These are phyloP conservation scores for Helotiales sp. DNA, from an alignment of 2,329 filamentous ascomycete genomes.

Conservation along the genomic window DNA sequence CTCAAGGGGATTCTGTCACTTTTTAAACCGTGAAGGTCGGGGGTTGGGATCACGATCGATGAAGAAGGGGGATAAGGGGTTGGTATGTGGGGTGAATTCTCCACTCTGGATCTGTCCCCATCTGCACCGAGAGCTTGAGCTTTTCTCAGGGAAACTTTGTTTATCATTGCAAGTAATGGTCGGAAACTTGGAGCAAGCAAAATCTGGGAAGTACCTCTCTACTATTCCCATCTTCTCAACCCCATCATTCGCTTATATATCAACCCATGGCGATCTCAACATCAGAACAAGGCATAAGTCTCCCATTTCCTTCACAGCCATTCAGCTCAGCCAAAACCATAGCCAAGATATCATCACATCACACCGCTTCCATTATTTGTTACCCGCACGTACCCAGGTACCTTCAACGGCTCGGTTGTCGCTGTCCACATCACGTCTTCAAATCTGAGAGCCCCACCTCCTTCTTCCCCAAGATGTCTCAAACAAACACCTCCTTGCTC, in stretches of 20 bases:
- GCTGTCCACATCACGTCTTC: neutral
- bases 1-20: neutral
- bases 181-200: too few relatives aligned
- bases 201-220: too few relatives aligned
- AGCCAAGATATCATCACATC: neutral
- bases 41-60: neutral
- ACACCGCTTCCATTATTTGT: too few relatives aligned
- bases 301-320: neutral
- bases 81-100: neutral
- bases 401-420: neutral
- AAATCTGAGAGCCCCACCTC: neutral
- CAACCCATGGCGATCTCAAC: too few relatives aligned
- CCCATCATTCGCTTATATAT: too few relatives aligned
- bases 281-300: neutral
- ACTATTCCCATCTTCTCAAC: neutral
- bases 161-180: too few relatives aligned
- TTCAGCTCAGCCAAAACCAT: neutral
- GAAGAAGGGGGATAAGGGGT: neutral
- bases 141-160: too few relatives aligned
- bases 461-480: neutral
- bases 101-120: neutral
- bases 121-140: neutral
- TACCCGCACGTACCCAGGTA: too few relatives aligned
- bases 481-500: neutral
- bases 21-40: neutral